These are phyloP conservation scores for Fusarium papillatum DNA, from an alignment of 2,329 filamentous ascomycete species.

Conservation along the genomic window DNA sequence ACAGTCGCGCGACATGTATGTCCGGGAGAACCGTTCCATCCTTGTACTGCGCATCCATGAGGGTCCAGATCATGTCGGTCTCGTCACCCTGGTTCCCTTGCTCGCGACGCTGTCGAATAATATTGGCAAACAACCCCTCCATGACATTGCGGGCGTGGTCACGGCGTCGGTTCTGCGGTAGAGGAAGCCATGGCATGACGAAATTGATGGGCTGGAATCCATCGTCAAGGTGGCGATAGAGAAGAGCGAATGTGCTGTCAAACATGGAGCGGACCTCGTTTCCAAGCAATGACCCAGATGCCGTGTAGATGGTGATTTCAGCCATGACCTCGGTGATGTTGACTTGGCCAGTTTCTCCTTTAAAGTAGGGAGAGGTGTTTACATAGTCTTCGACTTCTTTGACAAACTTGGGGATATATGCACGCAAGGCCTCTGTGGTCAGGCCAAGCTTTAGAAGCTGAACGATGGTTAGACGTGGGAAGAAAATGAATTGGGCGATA, in stretches of 20 bases:
- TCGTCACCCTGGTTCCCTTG: slow-evolving; percentile 61
- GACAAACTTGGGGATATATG: slow-evolving; percentile 84
- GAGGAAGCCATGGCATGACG: slow-evolving; percentile 85
- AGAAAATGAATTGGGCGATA: fast-evolving
- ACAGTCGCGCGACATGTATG: slow-evolving; percentile 87
- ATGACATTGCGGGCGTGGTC: slow-evolving; percentile 85
- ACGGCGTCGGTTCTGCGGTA: slow-evolving; percentile 86
- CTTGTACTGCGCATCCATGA: slow-evolving; percentile 90
- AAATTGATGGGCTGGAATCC: slow-evolving; percentile 93
- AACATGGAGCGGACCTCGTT: slow-evolving; percentile 85
- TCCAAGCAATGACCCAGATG: slow-evolving; percentile 86
- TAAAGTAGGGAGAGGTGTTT: slow-evolving; percentile 74
- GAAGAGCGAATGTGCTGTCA: slow-evolving; percentile 81
- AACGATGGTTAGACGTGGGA: not conserved
- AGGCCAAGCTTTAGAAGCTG: slow-evolving; percentile 85
- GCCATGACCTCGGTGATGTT: slow-evolving; percentile 83
- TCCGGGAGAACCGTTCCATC: slow-evolving; percentile 82
- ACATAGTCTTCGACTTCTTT: slow-evolving; percentile 81
- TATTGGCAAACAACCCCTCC: slow-evolving; percentile 83
- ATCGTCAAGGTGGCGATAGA: slow-evolving; percentile 91
- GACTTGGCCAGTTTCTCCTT: slow-evolving; percentile 75
- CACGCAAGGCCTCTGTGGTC: slow-evolving; percentile 77
- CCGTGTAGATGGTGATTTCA: slow-evolving; percentile 93
- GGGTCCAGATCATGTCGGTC: slow-evolving; percentile 88
- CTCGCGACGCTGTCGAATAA: slow-evolving; percentile 78